Evolutionary conservation across 2,329 filamentous ascomycete genomes (phyloP).

Genomic region (Xylariaceae sp.): DNA sequence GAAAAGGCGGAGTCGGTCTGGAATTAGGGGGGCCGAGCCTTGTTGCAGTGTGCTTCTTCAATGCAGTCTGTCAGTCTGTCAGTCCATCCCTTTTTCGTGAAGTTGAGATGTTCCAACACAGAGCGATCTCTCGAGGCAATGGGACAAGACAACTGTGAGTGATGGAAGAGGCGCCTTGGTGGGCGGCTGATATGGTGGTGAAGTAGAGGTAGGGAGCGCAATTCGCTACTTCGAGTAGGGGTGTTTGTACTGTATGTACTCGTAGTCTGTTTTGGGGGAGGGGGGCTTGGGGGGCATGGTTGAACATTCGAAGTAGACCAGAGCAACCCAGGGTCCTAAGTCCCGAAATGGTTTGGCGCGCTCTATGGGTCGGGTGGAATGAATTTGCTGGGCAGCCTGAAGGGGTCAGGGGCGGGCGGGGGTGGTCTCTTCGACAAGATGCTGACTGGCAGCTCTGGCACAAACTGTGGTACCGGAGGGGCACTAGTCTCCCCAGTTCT

Average conservation of each 20-base stretch:
- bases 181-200: constrained; percentile 34
- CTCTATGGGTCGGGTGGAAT: background rate
- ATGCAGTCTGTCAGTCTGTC: too few species aligned
- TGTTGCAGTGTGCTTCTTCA: too few species aligned
- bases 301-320: background rate
- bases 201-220: constrained; percentile 27
- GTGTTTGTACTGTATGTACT: background rate
- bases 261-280: constrained; percentile 6
- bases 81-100: too few species aligned
- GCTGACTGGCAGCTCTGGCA: background rate
- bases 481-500: background rate
- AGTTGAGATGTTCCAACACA: too few species aligned
- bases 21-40: constrained; percentile 4
- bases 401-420: background rate
- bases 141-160: constrained; percentile 32
- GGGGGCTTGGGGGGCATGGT: constrained; percentile 2
- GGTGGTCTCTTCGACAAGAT: background rate
- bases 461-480: background rate
- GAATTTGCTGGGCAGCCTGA: background rate
- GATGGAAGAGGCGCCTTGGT: constrained; percentile 30
- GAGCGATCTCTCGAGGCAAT: constrained; percentile 6
- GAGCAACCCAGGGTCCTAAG: too few species aligned
- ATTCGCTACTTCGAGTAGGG: constrained; percentile 30
- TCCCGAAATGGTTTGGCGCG: too few species aligned
- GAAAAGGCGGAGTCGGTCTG: constrained; percentile 13